These are phyloP conservation scores for Penicillium sp. DNA, from an alignment of 2,329 filamentous ascomycete genomes.

Conservation along the genomic window DNA sequence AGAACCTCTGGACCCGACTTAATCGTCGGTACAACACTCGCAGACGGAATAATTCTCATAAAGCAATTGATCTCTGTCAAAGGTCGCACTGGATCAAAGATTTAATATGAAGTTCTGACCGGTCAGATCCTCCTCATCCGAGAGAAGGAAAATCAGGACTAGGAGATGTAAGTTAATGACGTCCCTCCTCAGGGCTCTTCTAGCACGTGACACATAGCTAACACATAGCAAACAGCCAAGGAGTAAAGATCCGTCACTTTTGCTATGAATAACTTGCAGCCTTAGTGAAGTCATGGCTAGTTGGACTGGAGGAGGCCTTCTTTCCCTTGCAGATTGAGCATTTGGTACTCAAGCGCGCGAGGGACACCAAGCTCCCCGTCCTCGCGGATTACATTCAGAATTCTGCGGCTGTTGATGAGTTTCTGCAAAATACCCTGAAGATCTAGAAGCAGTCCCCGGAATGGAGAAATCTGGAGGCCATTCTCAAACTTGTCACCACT, in stretches of 20 bases:
- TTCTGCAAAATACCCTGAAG: not conserved
- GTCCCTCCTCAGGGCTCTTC: not conserved
- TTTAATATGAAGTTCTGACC: not conserved
- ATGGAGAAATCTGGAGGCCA: not conserved
- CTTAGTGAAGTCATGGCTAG: rapidly evolving
- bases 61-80: not conserved
- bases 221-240: not conserved
- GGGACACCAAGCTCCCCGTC: not conserved
- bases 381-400: not conserved
- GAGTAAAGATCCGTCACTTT: not conserved
- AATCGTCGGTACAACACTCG: not conserved
- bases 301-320: not conserved
- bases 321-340: not conserved
- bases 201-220: not conserved
- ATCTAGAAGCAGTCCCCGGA: not conserved
- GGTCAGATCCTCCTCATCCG: not conserved
- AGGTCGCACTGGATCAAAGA: not conserved
- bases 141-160: not conserved
- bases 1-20: not conserved
- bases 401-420: not conserved
- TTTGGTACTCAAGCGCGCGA: not conserved
- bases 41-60: not conserved
- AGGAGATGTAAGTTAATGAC: not conserved
- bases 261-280: not conserved
- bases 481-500: not conserved